Base-by-base conservation (phyloP, 352 stramenopile species). In the Salisapilia sapeloensis region DNA sequence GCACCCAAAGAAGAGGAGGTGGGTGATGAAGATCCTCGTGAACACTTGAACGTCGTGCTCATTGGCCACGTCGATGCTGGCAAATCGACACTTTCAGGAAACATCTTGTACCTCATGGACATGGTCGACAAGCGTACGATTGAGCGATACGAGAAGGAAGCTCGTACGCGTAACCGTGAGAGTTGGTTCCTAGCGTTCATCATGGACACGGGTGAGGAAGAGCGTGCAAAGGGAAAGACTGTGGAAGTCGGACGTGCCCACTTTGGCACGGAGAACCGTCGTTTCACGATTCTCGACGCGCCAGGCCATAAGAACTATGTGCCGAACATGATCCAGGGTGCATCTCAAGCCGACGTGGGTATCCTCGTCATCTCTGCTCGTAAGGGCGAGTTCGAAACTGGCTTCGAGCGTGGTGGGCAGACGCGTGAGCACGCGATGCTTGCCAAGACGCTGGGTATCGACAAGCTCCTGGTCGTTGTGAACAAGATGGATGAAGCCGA, bases 401-500 rank as follows among this genome's bases (percentile, higher is more conserved):
- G 95, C 34, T 99, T 99, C 47, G 94, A 99, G 43, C 85, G 91
- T 38, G 91, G 90, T 46, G 95, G 95, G 33, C 95, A 99, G 66
- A 99, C 93, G 14, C 71, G 94, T 43, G 95, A 99, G 70, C 95
- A 99, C 62, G 94, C 94, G 11, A 91, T 99, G 71, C 64, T 99
- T 12, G 93, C 93, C 35, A 98, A 98, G 72, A 99, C 95, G 22
- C 69, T 99, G 25, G 95, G 95, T 16, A 96, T 99, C 17, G 92
- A 91, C 36, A 96, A 97, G 63, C 75, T 99, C 23, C 66, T 99
- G 40, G 93, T 99, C 22, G 94, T 96, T 11, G 96, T 99, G 52
- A 99, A 99, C 61, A 99, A 99, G 74, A 99, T 99, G 95, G 95
- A 99, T 61, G 95, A 99, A 37, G 74, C 76, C 12, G 96, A 92